These are phyloP conservation scores for Wallacemonas sp. DNA, from an alignment of 208 protist species.

Conservation along the genomic window DNA sequence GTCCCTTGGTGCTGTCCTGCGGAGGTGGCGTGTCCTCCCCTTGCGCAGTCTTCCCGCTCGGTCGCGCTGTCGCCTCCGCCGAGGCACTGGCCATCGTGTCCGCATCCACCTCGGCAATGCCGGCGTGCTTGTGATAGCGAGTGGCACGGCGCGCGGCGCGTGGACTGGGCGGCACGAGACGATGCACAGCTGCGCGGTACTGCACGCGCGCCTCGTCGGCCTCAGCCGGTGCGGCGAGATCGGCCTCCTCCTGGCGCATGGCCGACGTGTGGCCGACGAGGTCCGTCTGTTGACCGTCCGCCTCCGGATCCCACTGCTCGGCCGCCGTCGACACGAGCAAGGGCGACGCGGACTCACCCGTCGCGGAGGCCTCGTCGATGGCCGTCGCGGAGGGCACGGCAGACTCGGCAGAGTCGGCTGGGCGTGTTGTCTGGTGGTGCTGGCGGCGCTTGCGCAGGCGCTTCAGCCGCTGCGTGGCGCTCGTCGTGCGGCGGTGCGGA, in stretches of 20 bases:
- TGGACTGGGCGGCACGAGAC: slow-evolving; percentile 33
- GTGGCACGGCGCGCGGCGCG: slow-evolving; percentile 26
- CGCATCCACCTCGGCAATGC: not conserved
- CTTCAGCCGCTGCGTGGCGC: slow-evolving; percentile 18
- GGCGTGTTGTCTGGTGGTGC: no score
- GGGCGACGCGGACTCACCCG: no score
- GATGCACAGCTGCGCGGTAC: slow-evolving; percentile 28
- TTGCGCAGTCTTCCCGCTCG: no score
- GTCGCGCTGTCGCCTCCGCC: no score
- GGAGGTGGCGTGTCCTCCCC: no score
- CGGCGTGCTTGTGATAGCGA: slow-evolving; percentile 25
- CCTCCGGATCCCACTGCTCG: slow-evolving; percentile 10
- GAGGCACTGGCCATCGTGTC: not conserved
- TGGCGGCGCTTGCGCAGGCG: slow-evolving; percentile 10
- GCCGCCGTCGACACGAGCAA: not conserved
- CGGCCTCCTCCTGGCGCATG: slow-evolving; percentile 1
- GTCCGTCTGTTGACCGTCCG: not conserved
- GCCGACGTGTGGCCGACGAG: slow-evolving; percentile 7
- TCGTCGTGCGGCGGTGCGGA: slow-evolving; percentile 12
- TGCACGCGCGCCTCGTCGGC: slow-evolving; percentile 11
- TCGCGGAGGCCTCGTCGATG: no score
- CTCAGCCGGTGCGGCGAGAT: slow-evolving; percentile 6
- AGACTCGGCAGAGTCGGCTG: no score
- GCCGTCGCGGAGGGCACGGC: no score
- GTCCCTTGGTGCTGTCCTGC: not conserved